Percentiles rank a stretch among this genome's conserved stretches.
Conservation (phyloP, 2,329 filamentous ascomycete genomes). For the Lomentospora prolificans region DNA sequence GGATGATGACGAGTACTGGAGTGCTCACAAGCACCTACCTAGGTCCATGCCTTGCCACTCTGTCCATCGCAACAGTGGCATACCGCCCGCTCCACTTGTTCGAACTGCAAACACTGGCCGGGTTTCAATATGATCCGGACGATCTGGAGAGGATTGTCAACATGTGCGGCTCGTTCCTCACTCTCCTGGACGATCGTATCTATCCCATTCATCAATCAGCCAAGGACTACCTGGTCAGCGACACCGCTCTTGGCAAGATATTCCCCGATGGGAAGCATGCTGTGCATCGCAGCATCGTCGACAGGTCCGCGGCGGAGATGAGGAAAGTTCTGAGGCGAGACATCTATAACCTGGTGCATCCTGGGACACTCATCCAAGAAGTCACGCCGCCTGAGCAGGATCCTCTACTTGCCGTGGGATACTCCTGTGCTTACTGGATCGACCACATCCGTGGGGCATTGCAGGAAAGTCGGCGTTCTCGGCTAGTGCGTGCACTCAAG, state of each 20-base stretch:
- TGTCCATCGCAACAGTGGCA: conserved; percentile 19
- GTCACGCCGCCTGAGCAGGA: conserved; percentile 10
- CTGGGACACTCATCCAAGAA: conserved; percentile 16
- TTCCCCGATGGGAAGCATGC: conserved; percentile 18
- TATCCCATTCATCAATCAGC: conserved; percentile 33
- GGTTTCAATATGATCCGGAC: conserved; percentile 10
- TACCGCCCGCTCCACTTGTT: conserved; percentile 25
- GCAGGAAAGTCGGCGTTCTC: conserved; percentile 13
- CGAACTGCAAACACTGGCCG: conserved; percentile 20
- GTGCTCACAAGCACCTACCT: too few species aligned
- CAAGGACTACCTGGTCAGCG: conserved; percentile 25
- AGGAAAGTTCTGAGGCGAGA: conserved; percentile 20
- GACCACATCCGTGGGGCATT: conserved; percentile 14
- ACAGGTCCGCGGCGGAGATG: not conserved
- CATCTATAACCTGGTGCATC: conserved; percentile 21
- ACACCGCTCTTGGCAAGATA: conserved; percentile 13
- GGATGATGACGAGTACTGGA: not conserved
- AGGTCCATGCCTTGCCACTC: conserved; percentile 19
- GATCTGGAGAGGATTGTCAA: conserved; percentile 19
- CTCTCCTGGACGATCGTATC: conserved; percentile 18
- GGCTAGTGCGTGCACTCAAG: not conserved
- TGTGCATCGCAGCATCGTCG: conserved; percentile 23
- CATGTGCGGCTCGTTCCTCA: conserved; percentile 27
- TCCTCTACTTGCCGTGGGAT: conserved; percentile 14
- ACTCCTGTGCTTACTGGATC: conserved; percentile 23